Evolutionary conservation across 2,329 filamentous ascomycete genomes (phyloP).

Genomic region (Nannizziopsis barbatae): DNA sequence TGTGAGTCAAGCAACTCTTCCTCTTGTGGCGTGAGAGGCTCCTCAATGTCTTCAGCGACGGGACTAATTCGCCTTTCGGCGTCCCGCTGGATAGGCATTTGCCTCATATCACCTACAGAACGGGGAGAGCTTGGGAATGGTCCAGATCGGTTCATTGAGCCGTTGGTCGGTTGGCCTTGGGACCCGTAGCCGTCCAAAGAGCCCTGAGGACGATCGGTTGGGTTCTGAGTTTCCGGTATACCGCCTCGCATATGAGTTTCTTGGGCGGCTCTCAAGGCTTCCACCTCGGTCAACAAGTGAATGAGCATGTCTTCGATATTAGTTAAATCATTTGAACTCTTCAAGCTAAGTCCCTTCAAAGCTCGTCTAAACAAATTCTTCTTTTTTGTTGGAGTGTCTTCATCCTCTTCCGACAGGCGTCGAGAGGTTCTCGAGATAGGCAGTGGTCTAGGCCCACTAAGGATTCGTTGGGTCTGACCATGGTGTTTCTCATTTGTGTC

Average conservation of each 20-base stretch:
- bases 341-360: conserved; percentile 78
- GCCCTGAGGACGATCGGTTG: conserved; percentile 49
- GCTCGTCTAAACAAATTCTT: conserved; percentile 89
- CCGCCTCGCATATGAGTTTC: conserved; percentile 27
- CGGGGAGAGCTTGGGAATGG: conserved; percentile 52
- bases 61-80: conserved; percentile 81
- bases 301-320: conserved; percentile 88
- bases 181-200: conserved; percentile 16
- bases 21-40: conserved; percentile 39
- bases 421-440: conserved; percentile 53
- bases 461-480: conserved; percentile 69
- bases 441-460: conserved; percentile 77
- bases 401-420: conserved; percentile 42
- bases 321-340: conserved; percentile 74
- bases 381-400: conserved; percentile 61
- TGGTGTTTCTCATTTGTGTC: conserved; percentile 78
- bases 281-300: conserved; percentile 83
- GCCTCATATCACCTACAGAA: conserved; percentile 19
- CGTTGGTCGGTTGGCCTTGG: conserved; percentile 56
- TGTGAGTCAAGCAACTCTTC: conserved; percentile 43
- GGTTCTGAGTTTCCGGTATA: conserved; percentile 45
- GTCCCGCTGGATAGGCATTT: conserved; percentile 6
- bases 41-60: conserved; percentile 77
- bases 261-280: conserved; percentile 58
- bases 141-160: conserved; percentile 62